These are phyloP conservation scores for Viola odorata DNA, from an alignment of 345 rosid species.

Conservation along the genomic window DNA sequence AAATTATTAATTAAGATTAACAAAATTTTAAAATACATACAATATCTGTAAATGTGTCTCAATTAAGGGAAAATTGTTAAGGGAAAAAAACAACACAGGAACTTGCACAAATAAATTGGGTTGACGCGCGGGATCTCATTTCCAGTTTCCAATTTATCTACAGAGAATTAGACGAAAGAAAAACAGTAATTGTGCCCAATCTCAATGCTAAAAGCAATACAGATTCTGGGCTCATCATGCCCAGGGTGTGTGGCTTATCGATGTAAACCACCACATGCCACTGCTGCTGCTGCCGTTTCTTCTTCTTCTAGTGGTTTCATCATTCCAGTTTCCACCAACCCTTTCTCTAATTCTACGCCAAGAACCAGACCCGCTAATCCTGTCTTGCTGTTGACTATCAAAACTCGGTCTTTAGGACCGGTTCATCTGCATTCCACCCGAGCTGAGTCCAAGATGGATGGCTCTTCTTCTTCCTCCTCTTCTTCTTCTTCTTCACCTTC, in stretches of 20 bases:
- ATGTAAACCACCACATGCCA: slow-evolving; percentile 41
- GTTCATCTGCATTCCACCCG: slow-evolving; percentile 39
- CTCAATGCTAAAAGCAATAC: slow-evolving; percentile 69
- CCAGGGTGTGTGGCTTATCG: slow-evolving; percentile 45
- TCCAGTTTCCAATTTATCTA: not conserved
- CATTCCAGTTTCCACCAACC: slow-evolving; percentile 24
- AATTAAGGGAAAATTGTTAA: too few species aligned
- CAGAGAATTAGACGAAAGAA: not conserved
- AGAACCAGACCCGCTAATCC: slow-evolving; percentile 8
- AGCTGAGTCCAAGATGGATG: slow-evolving; percentile 46
- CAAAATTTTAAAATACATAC: too few species aligned
- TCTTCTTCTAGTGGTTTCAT: not conserved
- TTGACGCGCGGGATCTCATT: not conserved
- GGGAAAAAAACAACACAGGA: too few species aligned
- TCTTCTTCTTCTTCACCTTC: slow-evolving; percentile 32
- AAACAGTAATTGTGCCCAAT: not conserved
- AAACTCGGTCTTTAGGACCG: slow-evolving; percentile 21
- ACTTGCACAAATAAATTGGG: not conserved
- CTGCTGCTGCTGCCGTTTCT: slow-evolving; percentile 19
- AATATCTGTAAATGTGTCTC: too few species aligned
- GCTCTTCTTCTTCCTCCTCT: slow-evolving; percentile 27
- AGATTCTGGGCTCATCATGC: slow-evolving; percentile 46
- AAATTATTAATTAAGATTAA: too few species aligned
- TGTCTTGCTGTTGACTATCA: slow-evolving; percentile 17
- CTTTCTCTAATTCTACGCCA: slow-evolving; percentile 26